A percentile compares a stretch with the other conserved stretches of the same genome.
phyloP scores from a whole-genome alignment of 192 early-diverging fungal genomes.

The Lunasporangiospora selenospora region DNA sequence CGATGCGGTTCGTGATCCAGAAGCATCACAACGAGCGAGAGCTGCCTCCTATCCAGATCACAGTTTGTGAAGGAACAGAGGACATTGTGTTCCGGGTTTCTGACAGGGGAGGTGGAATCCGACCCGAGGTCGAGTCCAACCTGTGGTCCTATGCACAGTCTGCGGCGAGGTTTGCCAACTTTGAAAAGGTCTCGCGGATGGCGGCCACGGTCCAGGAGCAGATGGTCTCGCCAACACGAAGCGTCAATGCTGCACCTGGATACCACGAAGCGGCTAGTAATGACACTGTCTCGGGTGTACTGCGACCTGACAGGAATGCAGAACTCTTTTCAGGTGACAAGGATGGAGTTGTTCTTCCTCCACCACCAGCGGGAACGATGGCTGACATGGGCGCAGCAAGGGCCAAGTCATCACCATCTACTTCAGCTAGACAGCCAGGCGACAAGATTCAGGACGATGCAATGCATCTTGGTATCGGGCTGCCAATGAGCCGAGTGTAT shows the following conservation, averaged over 20 bases:
- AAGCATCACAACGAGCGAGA: too few species aligned
- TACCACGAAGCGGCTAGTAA: too few species aligned
- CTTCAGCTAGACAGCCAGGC: too few species aligned
- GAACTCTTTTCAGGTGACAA: too few species aligned
- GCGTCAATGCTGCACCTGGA: too few species aligned
- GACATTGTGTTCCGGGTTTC: slow-evolving; percentile 85
- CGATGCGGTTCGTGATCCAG: slow-evolving; percentile 60
- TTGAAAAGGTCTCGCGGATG: slow-evolving; percentile 72
- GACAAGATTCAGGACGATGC: too few species aligned
- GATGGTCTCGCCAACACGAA: too few species aligned
- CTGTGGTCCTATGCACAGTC: slow-evolving; percentile 87
- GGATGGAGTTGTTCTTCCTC: slow-evolving; percentile 21
- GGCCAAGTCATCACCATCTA: too few species aligned
- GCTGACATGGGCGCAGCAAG: too few species aligned
- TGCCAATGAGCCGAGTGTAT: slow-evolving; percentile 87
- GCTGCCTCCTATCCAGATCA: slow-evolving; percentile 85
- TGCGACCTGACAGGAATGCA: too few species aligned
- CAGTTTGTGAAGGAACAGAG: slow-evolving; percentile 68
- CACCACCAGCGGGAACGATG: too few species aligned
- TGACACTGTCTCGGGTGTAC: too few species aligned
- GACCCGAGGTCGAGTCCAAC: slow-evolving; percentile 55
- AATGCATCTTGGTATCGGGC: slow-evolving; percentile 75
- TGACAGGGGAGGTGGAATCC: slow-evolving; percentile 88
- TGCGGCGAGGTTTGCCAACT: slow-evolving; percentile 60
- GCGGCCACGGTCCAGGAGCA: slow-evolving; percentile 74